phyloP scores from a whole-genome alignment of 2,329 filamentous ascomycete genomes.

The Colletotrichum agaves region DNA sequence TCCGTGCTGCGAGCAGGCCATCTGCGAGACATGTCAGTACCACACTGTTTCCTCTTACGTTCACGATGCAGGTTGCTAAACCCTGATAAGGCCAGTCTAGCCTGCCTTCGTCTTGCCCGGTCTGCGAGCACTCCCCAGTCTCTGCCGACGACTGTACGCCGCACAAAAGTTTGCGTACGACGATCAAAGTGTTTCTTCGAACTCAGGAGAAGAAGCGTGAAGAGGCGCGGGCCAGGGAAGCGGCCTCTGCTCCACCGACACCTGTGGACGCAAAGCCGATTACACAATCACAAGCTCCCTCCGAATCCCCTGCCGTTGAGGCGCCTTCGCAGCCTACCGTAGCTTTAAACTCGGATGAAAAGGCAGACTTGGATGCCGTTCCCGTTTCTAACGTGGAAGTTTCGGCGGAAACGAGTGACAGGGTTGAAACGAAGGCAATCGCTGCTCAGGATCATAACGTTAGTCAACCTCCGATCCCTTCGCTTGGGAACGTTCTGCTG shows the following conservation, averaged over 20 bases:
- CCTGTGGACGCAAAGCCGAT: slow-evolving; percentile 55
- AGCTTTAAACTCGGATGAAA: not conserved
- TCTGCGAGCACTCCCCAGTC: slow-evolving; percentile 92
- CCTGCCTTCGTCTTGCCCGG: slow-evolving; percentile 83
- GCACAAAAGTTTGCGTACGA: slow-evolving; percentile 91
- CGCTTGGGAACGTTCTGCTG: not conserved
- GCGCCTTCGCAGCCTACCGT: slow-evolving; percentile 12
- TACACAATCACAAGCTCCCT: slow-evolving; percentile 43
- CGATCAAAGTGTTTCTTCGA: slow-evolving; percentile 89
- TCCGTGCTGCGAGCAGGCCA: slow-evolving; percentile 94
- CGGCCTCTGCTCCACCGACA: slow-evolving; percentile 52
- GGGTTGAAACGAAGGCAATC: not conserved
- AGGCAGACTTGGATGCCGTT: not conserved
- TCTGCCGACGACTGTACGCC: slow-evolving; percentile 87
- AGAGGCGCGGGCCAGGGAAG: slow-evolving; percentile 65
- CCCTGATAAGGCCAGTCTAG: slow-evolving; percentile 75
- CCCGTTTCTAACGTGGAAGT: not conserved
- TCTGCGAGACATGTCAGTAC: slow-evolving; percentile 86
- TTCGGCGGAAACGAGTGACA: not conserved
- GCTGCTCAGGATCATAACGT: slow-evolving; percentile 13
- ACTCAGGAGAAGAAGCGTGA: slow-evolving; percentile 92
- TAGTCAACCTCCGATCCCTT: not conserved
- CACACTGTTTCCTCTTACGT: not conserved
- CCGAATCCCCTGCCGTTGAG: slow-evolving; percentile 39
- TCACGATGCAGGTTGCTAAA: slow-evolving; percentile 13